phyloP scores from a whole-genome alignment of 768 basidiomycete species.

The Cystofilobasidium macerans region DNA sequence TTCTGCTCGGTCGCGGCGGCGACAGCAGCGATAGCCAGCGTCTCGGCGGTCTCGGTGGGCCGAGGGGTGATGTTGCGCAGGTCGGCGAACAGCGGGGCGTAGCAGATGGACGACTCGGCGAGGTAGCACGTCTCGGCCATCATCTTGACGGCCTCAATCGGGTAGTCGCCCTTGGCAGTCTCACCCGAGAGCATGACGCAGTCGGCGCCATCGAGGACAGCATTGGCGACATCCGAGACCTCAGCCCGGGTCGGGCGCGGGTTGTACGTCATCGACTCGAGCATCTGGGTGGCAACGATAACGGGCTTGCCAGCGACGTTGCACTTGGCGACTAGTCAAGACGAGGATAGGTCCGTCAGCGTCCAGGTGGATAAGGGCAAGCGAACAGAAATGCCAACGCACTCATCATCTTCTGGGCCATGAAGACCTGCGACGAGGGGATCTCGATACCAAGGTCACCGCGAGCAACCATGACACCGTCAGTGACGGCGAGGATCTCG shows the following conservation, averaged over 20 bases:
- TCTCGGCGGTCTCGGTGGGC: slow-evolving; percentile 90
- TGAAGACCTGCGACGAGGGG: slow-evolving; percentile 96
- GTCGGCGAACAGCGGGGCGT: slow-evolving; percentile 86
- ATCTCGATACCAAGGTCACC: slow-evolving; percentile 99
- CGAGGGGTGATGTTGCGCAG: slow-evolving; percentile 64
- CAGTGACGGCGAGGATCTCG: slow-evolving; percentile 85
- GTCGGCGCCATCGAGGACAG: slow-evolving; percentile 95
- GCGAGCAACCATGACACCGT: slow-evolving; percentile 99
- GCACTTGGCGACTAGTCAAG: slow-evolving; percentile 32
- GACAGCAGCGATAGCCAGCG: slow-evolving; percentile 89
- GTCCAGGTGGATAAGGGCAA: background rate
- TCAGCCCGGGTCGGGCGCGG: slow-evolving; percentile 97
- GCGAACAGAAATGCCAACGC: background rate
- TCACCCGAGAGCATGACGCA: slow-evolving; percentile 99
- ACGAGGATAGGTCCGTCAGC: too few relatives aligned
- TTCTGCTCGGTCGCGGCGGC: slow-evolving; percentile 90
- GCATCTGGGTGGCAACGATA: slow-evolving; percentile 70
- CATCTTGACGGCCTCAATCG: slow-evolving; percentile 93
- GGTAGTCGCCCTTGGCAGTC: slow-evolving; percentile 95
- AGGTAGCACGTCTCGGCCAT: slow-evolving; percentile 99
- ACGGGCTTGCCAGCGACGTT: slow-evolving; percentile 96
- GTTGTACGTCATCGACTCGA: slow-evolving; percentile 96
- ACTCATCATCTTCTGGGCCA: slow-evolving; percentile 99
- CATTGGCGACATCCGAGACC: slow-evolving; percentile 97
- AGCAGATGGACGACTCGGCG: slow-evolving; percentile 90